Evolutionary conservation across 768 basidiomycete genomes (phyloP).

Genomic region (Aureoboletus auriporus): DNA sequence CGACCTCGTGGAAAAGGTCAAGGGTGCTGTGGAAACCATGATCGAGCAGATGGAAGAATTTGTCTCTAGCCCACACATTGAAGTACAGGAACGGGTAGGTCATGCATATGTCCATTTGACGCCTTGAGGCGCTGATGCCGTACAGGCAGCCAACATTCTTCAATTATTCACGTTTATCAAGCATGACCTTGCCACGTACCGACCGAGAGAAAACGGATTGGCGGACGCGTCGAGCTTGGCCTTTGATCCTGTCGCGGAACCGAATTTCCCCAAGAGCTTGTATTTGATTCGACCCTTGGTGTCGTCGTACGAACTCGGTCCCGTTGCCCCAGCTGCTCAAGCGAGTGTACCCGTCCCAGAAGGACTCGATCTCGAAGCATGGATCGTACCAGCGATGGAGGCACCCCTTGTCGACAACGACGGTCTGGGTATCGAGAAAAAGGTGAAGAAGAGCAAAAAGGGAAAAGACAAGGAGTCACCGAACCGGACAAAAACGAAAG

Average conservation of each 20-base stretch:
- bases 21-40: constrained; percentile 58
- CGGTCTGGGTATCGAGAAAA: constrained; percentile 36
- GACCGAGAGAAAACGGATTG: constrained; percentile 37
- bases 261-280: constrained; percentile 82
- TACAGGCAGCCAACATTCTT: constrained; percentile 74
- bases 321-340: constrained; percentile 80
- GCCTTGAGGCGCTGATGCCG: constrained; percentile 1
- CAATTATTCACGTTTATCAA: constrained; percentile 74
- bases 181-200: constrained; percentile 62
- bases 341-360: constrained; percentile 77
- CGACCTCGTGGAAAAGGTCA: constrained; percentile 62
- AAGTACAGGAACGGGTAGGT: constrained; percentile 89
- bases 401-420: constrained; percentile 28
- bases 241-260: constrained; percentile 36
- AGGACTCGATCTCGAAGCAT: constrained; percentile 79
- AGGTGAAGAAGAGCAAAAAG: constrained; percentile 41
- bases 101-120: not conserved
- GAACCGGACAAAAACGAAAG: constrained; percentile 28
- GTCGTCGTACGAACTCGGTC: constrained; percentile 73
- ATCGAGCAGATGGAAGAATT: constrained; percentile 57
- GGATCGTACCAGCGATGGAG: constrained; percentile 68
- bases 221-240: constrained; percentile 34
- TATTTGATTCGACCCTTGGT: constrained; percentile 83
- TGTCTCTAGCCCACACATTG: constrained; percentile 62
- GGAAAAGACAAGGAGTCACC: constrained; percentile 42